These are phyloP conservation scores for Sanghuangporus baumii DNA, from an alignment of 1,284 basidiomycete species.

Conservation along the genomic window DNA sequence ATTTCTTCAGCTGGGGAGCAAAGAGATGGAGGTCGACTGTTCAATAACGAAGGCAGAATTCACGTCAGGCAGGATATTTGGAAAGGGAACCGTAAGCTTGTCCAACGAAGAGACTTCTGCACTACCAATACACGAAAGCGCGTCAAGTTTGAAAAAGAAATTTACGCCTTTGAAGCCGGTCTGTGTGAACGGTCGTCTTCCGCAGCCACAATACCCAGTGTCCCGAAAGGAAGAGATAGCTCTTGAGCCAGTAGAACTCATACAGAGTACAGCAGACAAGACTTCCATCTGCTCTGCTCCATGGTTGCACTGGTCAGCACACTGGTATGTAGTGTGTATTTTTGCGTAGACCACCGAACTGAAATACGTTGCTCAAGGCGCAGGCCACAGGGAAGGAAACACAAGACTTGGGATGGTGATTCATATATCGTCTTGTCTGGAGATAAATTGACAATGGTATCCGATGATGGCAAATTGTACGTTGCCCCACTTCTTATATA, in stretches of 20 bases:
- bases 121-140: constrained; percentile 19
- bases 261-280: constrained; percentile 8
- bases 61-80: constrained; percentile 61
- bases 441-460: constrained; percentile 53
- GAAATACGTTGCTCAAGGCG: constrained; percentile 44
- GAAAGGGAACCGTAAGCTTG: constrained; percentile 24
- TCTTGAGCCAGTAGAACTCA: constrained; percentile 38
- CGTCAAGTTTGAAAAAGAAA: constrained; percentile 32
- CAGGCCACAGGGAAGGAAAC: constrained; percentile 72
- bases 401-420: constrained; percentile 88
- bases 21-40: constrained; percentile 67
- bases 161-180: constrained; percentile 38
- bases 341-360: constrained; percentile 13
- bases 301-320: constrained; percentile 55
- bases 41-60: constrained; percentile 51
- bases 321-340: constrained; percentile 42
- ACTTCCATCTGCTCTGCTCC: constrained; percentile 7
- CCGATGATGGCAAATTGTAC: constrained; percentile 66
- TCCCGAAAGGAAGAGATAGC: constrained; percentile 29
- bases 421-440: constrained; percentile 50
- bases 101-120: constrained; percentile 21
- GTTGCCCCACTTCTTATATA: constrained; percentile 21
- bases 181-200: constrained; percentile 26
- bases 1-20: constrained; percentile 56
- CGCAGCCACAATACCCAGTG: constrained; percentile 21